Percentiles rank a stretch among this genome's conserved stretches.
phyloP scores from a whole-genome alignment of 352 stramenopile species.

The Pythium grandisporangium region DNA sequence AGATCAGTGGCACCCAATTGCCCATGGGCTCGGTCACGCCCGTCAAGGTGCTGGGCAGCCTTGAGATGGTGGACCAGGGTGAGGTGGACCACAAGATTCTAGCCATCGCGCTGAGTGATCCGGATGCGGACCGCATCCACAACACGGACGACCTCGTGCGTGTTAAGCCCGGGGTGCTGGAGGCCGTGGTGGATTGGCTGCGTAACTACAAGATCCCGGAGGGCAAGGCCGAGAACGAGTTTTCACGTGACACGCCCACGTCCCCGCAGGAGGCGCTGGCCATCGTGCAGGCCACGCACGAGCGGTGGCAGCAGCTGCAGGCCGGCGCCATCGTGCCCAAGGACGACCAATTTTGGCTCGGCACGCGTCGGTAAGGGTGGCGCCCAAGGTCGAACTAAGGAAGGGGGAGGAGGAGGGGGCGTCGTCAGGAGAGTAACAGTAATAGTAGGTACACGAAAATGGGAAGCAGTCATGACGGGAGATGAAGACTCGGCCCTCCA shows the following conservation, averaged over 20 bases:
- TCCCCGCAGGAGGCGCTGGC: slow-evolving; percentile 38
- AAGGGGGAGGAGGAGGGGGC: no score
- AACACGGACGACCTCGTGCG: slow-evolving; percentile 86
- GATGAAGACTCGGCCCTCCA: no score
- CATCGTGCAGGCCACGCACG: slow-evolving; percentile 60
- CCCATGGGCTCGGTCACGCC: slow-evolving; percentile 92
- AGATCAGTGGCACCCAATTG: slow-evolving; percentile 89
- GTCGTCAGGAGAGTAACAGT: no score
- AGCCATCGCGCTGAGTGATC: slow-evolving; percentile 87
- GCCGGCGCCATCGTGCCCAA: slow-evolving; percentile 45
- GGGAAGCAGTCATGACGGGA: no score
- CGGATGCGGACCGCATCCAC: slow-evolving; percentile 78
- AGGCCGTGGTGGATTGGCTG: slow-evolving; percentile 92
- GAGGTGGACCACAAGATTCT: slow-evolving; percentile 99
- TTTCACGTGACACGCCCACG: slow-evolving; percentile 76
- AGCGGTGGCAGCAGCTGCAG: slow-evolving; percentile 65
- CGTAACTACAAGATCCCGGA: slow-evolving; percentile 99
- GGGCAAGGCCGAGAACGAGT: slow-evolving; percentile 92
- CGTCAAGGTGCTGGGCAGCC: slow-evolving; percentile 96
- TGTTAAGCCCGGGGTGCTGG: slow-evolving; percentile 88
- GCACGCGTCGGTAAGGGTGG: no score
- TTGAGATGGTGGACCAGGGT: slow-evolving; percentile 97
- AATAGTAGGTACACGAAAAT: no score
- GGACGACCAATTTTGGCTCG: slow-evolving; percentile 60
- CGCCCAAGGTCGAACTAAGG: no score